Conservation (phyloP, 805 yeast genomes). For the Priceomyces medius region DNA sequence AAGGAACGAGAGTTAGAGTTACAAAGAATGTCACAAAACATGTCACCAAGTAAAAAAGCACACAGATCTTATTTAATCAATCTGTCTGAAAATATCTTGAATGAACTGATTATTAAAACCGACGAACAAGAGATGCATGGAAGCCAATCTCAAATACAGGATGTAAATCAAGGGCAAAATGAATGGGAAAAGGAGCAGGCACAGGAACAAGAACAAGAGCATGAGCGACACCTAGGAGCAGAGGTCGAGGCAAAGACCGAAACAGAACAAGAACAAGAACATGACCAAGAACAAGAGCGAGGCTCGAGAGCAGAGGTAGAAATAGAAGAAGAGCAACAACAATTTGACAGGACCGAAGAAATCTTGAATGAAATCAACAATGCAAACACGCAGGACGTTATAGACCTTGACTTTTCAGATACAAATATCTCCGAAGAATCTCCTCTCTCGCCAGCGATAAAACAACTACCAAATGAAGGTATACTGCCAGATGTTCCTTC, state of each 20-base stretch:
- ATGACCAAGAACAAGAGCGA: too few relatives aligned
- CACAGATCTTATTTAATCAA: background rate
- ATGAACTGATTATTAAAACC: background rate
- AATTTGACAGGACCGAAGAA: conserved; percentile 28
- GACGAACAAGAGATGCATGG: background rate
- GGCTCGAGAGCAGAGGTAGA: too few relatives aligned
- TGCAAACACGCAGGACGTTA: conserved; percentile 38
- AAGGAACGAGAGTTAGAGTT: too few relatives aligned
- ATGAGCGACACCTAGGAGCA: too few relatives aligned
- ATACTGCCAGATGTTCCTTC: conserved; percentile 1
- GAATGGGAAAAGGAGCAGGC: too few relatives aligned
- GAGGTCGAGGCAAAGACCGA: background rate
- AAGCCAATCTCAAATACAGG: background rate
- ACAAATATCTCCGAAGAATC: conserved; percentile 21
- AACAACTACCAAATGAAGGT: background rate
- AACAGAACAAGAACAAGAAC: background rate
- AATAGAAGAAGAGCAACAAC: background rate
- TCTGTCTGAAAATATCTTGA: background rate
- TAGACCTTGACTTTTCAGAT: conserved; percentile 19
- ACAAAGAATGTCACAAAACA: too few relatives aligned
- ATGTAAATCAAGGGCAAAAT: too few relatives aligned
- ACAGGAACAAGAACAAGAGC: too few relatives aligned
- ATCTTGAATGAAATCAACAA: conserved; percentile 40
- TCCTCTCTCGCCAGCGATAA: conserved; percentile 33
- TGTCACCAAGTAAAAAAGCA: background rate